Base-by-base conservation (phyloP, 805 yeast species). In the Candida fluviatilis region DNA sequence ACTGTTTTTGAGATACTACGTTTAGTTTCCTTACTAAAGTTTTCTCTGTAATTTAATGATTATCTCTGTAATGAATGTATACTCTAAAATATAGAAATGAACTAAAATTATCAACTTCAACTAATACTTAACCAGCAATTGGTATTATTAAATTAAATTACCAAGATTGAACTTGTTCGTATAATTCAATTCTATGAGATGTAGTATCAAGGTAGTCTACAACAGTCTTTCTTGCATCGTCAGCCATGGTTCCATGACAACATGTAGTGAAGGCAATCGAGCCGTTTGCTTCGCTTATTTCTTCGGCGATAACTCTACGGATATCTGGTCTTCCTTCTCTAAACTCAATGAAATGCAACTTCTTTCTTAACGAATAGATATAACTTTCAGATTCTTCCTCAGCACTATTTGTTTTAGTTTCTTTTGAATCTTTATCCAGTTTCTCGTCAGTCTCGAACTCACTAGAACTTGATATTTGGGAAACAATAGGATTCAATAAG, bases 201-300 rank as follows among this genome's bases (percentile, higher is more conserved):
- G 47, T 43, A 18, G 43, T 46, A 23, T 39, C 27, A 45, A 62
- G 46, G 43, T 50, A 49, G 34, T 52, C 43, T 13, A 46, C 54
- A 15, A 60, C 51, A 1, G 52, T 41, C 28, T 42, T 43, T 43
- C 68, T 50, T 36, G 52, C 39, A 12, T 53, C 57, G 39, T 60
- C 66, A 30, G 60, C 69, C 64, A 72, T 61, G 27, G 54, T 43
- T 18, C 66, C 63, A 51, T 71, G 73, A n/a, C 72, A 76, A 59
- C 79, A 74, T 7, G 68, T 63, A 37, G 67, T 70, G 43, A 74
- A 56, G 2, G 74, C 76, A 33, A 69, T 41, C 6, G 73, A 49
- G 4, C 71, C 71, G 12, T 42, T 41, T 14, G 66, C 46, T 23
- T 54, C 58, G 1, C 25, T 38, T 6, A 74, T 51, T 42, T 73